Evolutionary conservation across 163 green algal genomes (phyloP).

Genomic region (Botryococcus braunii): DNA sequence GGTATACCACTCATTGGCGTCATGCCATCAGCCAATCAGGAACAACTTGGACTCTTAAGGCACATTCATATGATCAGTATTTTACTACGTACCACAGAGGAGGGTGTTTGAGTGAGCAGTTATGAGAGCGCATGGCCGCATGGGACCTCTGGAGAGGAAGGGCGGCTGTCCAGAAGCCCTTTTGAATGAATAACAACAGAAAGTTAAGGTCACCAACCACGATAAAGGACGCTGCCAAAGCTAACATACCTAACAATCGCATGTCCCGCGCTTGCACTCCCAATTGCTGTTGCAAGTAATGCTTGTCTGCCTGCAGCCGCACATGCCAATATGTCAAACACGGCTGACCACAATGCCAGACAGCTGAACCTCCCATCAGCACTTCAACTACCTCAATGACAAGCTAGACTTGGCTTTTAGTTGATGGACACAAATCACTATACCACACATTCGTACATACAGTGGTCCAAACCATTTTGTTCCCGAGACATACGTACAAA

Average conservation of each 20-base stretch:
- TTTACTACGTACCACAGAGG: too few relatives aligned
- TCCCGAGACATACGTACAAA: background rate
- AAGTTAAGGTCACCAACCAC: too few relatives aligned
- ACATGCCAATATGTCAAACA: background rate
- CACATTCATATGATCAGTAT: too few relatives aligned
- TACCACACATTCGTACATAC: background rate
- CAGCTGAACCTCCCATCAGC: background rate
- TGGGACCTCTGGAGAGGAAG: too few relatives aligned
- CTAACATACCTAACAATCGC: conserved; percentile 69
- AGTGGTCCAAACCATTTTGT: background rate
- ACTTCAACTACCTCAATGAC: background rate
- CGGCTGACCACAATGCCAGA: background rate
- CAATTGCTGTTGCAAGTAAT: conserved; percentile 14
- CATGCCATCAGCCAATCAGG: too few relatives aligned
- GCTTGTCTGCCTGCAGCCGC: conserved; percentile 16
- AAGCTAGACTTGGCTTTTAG: background rate
- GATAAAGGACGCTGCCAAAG: too few relatives aligned
- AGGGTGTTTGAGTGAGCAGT: too few relatives aligned
- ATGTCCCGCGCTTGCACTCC: conserved; percentile 35
- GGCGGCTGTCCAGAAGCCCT: too few relatives aligned
- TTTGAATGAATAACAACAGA: too few relatives aligned
- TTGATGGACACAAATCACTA: background rate
- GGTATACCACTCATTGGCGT: too few relatives aligned
- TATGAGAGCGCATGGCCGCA: too few relatives aligned
- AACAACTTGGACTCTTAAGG: too few relatives aligned